Base-by-base conservation (phyloP, 352 stramenopile species). In the Phytophthora lateralis region DNA sequence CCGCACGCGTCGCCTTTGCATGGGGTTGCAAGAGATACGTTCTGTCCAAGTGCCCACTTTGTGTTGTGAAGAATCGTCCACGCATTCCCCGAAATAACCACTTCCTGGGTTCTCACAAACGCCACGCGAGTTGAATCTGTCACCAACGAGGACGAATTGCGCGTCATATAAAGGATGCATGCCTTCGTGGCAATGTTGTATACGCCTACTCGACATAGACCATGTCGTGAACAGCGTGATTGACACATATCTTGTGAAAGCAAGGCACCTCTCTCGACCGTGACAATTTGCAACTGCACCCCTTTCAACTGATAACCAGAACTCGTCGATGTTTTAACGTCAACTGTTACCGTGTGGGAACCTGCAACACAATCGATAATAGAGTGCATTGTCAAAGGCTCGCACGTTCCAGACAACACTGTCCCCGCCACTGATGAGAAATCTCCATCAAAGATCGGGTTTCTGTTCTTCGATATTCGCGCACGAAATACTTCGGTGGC, bases 151-250 rank as follows among this genome's bases (percentile, higher is more conserved):
- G 55, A 66, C 12, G 43, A 41, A 34, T 76, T 83, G 21, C 27
- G 47, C 44, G 61, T 47, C 76, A 85, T 87, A 18, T 70, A 87
- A 8, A 89, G 34, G 18, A 57, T 80, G 50, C 79, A 89, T 8
- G 71, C 61, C 18, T 60, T 75, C 0, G 70, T 59, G 6, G 20
- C 46, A 34, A 27, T 75, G 29, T 71, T 78, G 38, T 78, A 58
- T 6, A 82, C 42, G 3, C 71, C 76, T 53, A 77, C 55, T 38
- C 75, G 73, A 37, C 79, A 89, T 14, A 89, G 55, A 29, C 69
- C 63, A 41, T 89, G 75, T n/a, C 64, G 24, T 17, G 37, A 49
- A 32, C 79, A 89, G 4, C 63, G 55, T 26, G 66, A 62, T 24
- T 80, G 62, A 32, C 79, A 89, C 17, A 52, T 26, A 0, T 84